Percentiles rank a stretch among this genome's conserved stretches.
Evolutionary conservation across 306 rosid species (phyloP).

Genomic region (Vicia sativa): DNA sequence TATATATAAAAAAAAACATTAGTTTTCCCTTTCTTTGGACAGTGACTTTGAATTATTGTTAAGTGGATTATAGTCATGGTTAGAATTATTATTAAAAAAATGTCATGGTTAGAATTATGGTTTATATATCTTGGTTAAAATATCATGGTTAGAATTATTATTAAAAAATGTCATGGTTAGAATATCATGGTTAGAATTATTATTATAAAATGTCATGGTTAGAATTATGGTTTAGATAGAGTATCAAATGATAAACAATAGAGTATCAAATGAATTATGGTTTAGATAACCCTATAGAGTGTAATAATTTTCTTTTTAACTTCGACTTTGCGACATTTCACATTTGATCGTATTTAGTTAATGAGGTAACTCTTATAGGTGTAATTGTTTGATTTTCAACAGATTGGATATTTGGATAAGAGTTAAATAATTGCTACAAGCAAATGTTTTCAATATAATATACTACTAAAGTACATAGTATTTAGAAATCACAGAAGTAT

Average conservation of each 20-base stretch:
- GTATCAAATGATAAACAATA: no score
- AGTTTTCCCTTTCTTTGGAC: slow-evolving; percentile 14
- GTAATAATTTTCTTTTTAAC: neutral
- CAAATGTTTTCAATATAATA: no score
- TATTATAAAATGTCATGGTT: neutral
- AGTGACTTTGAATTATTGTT: slow-evolving; percentile 26
- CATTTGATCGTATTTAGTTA: neutral
- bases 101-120: no score
- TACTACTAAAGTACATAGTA: no score
- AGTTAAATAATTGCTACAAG: neutral
- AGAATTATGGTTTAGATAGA: neutral
- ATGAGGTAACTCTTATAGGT: neutral
- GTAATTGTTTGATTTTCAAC: slow-evolving; percentile 15
- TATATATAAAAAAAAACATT: neutral
- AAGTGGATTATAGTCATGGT: slow-evolving; percentile 30
- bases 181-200: neutral
- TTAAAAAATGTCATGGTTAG: no score
- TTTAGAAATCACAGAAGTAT: no score
- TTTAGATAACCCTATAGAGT: slow-evolving; percentile 17
- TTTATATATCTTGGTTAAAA: no score
- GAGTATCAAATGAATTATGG: no score
- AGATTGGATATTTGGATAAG: slow-evolving; percentile 12
- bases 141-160: neutral
- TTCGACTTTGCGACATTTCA: slow-evolving; percentile 25
- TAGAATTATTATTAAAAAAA: neutral